phyloP scores from a whole-genome alignment of 345 rosid species.

The Atalantia buxifolia region DNA sequence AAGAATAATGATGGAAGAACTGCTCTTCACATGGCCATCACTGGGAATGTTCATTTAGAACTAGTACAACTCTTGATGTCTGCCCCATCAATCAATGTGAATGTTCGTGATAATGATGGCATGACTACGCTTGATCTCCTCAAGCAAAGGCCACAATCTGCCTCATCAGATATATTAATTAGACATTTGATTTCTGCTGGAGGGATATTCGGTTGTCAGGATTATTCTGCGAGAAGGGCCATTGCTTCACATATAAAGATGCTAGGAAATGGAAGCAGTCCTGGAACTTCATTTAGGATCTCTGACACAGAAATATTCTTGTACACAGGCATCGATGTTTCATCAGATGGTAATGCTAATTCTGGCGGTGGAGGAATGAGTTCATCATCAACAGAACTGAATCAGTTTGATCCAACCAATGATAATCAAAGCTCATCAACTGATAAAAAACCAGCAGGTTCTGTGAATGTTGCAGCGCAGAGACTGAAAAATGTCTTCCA shows the following conservation, averaged over 20 bases:
- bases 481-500: constrained; percentile 53
- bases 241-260: constrained; percentile 66
- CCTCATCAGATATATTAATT: constrained; percentile 61
- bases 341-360: constrained; percentile 39
- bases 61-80: constrained; percentile 71
- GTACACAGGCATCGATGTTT: constrained; percentile 47
- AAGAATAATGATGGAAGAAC: constrained; percentile 66
- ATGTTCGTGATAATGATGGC: constrained; percentile 55
- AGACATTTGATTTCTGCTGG: constrained; percentile 76
- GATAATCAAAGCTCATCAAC: constrained; percentile 34
- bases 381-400: constrained; percentile 47
- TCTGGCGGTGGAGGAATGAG: constrained; percentile 39
- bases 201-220: constrained; percentile 55
- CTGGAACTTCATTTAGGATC: constrained; percentile 73
- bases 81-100: constrained; percentile 58
- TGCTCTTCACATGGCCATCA: constrained; percentile 80
- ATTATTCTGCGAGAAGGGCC: constrained; percentile 52
- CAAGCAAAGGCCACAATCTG: constrained; percentile 55
- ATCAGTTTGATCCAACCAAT: constrained; percentile 35
- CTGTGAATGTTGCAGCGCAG: constrained; percentile 54
- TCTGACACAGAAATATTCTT: constrained; percentile 72
- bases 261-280: constrained; percentile 63
- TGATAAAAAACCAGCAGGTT: constrained; percentile 34
- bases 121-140: constrained; percentile 88
- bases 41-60: constrained; percentile 57